These are phyloP conservation scores for Eremomyces bilateralis DNA, from an alignment of 495 filamentous ascomycete genomes.

Conservation along the genomic window DNA sequence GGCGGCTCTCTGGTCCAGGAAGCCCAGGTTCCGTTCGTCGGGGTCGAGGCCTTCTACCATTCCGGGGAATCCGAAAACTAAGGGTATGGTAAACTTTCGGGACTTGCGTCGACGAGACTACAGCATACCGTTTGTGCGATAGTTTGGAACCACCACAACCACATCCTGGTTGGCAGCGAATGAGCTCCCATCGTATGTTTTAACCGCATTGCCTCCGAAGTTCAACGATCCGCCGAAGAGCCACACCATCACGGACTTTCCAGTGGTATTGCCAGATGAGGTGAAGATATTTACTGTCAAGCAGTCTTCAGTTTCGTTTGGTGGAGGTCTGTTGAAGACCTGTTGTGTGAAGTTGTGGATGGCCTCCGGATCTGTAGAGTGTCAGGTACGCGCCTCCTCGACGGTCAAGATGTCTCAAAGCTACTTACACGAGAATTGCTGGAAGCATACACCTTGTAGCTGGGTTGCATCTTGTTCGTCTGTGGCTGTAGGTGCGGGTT, in stretches of 20 bases:
- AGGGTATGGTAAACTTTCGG: no score
- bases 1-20: constrained; percentile 2
- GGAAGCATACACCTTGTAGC: background rate
- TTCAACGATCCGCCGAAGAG: background rate
- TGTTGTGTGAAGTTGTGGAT: background rate
- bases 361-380: background rate
- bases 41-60: background rate
- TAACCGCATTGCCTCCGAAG: background rate
- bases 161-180: constrained; percentile 2
- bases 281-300: background rate
- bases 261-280: background rate
- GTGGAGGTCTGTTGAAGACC: constrained; percentile 1
- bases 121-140: constrained; percentile 1
- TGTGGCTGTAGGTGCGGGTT: background rate
- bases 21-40: constrained; percentile 1
- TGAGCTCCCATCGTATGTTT: background rate
- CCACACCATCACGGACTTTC: constrained; percentile 1
- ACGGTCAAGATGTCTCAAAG: background rate
- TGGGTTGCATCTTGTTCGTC: background rate
- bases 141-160: constrained; percentile 1
- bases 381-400: background rate
- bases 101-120: no score
- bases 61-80: no score
- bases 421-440: background rate
- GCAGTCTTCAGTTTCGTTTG: constrained; percentile 2